Conservation (phyloP, 768 basidiomycete species). For the Leucosporidium yakuticum region DNA sequence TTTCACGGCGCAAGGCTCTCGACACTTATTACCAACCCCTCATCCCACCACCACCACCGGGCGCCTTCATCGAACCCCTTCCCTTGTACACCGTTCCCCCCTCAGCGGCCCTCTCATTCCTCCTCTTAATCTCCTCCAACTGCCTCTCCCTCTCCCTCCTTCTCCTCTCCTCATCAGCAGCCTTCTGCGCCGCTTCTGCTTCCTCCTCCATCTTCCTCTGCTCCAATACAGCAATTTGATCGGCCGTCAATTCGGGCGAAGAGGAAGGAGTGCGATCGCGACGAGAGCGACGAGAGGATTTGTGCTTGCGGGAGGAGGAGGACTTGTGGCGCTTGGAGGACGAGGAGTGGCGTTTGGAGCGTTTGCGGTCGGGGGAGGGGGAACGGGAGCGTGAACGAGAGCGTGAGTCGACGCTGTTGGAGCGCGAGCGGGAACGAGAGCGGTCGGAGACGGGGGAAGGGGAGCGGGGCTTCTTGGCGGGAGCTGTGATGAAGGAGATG, state of each 20-base stretch:
- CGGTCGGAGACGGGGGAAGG: constrained; percentile 14
- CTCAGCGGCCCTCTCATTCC: constrained; percentile 29
- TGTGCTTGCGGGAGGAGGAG: constrained; percentile 20
- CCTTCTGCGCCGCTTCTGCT: constrained; percentile 60
- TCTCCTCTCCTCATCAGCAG: constrained; percentile 55
- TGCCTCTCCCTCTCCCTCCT: constrained; percentile 22
- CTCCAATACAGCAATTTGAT: constrained; percentile 28
- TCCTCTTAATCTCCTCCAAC: constrained; percentile 9
- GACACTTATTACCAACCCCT: constrained; percentile 31
- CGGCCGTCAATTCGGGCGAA: constrained; percentile 8
- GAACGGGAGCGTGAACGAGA: constrained; percentile 12
- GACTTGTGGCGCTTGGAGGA: constrained; percentile 18
- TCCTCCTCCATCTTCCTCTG: constrained; percentile 56
- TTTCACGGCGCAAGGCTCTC: too few relatives aligned
- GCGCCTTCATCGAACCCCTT: constrained; percentile 31
- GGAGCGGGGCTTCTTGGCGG: constrained; percentile 16
- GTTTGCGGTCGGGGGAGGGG: constrained; percentile 19
- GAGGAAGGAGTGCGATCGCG: neutral
- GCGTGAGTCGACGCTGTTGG: neutral
- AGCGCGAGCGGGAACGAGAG: constrained; percentile 14
- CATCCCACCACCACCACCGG: constrained; percentile 26
- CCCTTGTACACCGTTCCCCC: constrained; percentile 33
- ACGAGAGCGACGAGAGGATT: constrained; percentile 9
- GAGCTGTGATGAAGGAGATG: neutral
- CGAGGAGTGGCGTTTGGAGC: constrained; percentile 30